These are phyloP conservation scores for Penicillium sp. DNA, from an alignment of 2,329 filamentous ascomycete species.

Conservation along the genomic window DNA sequence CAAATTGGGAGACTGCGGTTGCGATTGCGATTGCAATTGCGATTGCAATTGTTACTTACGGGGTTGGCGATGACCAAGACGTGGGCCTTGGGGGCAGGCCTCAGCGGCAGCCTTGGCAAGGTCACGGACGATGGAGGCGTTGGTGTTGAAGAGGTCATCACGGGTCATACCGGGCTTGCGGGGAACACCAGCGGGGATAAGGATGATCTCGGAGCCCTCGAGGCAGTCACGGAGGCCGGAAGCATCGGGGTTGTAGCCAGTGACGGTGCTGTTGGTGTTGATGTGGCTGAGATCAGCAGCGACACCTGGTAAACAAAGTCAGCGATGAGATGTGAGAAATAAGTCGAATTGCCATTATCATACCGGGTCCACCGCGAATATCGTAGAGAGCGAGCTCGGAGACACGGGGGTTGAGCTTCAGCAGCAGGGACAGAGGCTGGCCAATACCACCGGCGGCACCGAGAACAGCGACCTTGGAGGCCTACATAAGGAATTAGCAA, in stretches of 20 bases:
- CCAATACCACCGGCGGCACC: conserved; percentile 97
- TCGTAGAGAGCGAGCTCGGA: conserved; percentile 95
- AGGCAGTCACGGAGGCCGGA: conserved; percentile 75
- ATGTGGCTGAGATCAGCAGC: conserved; percentile 97
- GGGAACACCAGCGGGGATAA: conserved; percentile 97
- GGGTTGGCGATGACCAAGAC: conserved; percentile 98
- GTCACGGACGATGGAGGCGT: conserved; percentile 98
- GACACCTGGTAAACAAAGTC: conserved; percentile 65
- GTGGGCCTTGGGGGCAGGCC: conserved; percentile 84
- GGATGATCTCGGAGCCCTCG: conserved; percentile 85
- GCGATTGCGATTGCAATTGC: background rate
- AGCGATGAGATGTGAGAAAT: background rate
- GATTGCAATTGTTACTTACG: conserved; percentile 46
- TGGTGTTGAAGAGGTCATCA: conserved; percentile 99
- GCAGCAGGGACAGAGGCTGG: conserved; percentile 92
- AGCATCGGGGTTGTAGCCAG: conserved; percentile 77
- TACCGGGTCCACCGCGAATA: conserved; percentile 91
- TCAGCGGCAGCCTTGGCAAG: conserved; percentile 93
- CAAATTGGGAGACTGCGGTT: background rate
- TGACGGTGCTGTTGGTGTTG: conserved; percentile 97
- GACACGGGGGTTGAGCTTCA: conserved; percentile 98
- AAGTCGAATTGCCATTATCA: conserved; percentile 34
- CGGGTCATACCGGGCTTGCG: conserved; percentile 99
- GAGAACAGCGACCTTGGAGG: conserved; percentile 96
- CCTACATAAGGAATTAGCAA: conserved; percentile 51